These are phyloP conservation scores for Apiospora hydei DNA, from an alignment of 2,329 filamentous ascomycete genomes.

Conservation along the genomic window DNA sequence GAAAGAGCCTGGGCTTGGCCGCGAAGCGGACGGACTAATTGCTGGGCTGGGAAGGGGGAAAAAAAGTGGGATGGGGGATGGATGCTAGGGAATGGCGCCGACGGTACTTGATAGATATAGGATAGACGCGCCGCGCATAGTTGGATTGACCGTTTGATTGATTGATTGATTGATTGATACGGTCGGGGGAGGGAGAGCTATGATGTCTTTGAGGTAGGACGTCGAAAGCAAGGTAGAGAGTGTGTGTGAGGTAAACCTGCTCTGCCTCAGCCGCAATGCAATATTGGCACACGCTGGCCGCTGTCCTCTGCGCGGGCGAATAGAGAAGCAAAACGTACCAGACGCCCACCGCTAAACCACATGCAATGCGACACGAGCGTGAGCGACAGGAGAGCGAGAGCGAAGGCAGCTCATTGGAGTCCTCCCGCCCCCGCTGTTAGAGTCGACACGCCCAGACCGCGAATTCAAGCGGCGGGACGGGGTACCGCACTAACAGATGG, in stretches of 20 bases:
- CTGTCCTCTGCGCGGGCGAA: not conserved
- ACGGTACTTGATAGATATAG: not conserved
- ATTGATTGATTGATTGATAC: not conserved
- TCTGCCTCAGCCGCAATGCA: conserved; percentile 20
- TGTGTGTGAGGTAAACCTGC: conserved; percentile 2
- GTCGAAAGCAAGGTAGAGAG: not conserved
- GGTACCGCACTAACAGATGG: not conserved
- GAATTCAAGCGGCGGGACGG: not conserved
- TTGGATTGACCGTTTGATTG: not conserved
- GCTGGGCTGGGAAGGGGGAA: not conserved
- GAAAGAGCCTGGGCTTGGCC: conserved; percentile 15
- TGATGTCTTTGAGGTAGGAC: conserved; percentile 9
- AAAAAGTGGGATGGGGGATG: conserved; percentile 11
- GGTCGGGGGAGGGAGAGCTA: not conserved
- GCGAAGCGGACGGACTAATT: conserved; percentile 3
- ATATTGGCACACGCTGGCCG: conserved; percentile 1
- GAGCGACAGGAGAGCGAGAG: not conserved
- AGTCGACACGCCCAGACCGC: not conserved
- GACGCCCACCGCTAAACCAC: conserved; percentile 15
- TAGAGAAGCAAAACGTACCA: not conserved
- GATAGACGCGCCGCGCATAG: conserved; percentile 4
- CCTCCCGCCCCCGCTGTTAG: conserved; percentile 7
- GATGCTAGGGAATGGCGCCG: conserved; percentile 6
- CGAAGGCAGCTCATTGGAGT: conserved; percentile 3
- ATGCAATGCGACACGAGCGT: conserved; percentile 12